phyloP scores from a whole-genome alignment of 495 filamentous ascomycete genomes.

The Lepraria neglecta region DNA sequence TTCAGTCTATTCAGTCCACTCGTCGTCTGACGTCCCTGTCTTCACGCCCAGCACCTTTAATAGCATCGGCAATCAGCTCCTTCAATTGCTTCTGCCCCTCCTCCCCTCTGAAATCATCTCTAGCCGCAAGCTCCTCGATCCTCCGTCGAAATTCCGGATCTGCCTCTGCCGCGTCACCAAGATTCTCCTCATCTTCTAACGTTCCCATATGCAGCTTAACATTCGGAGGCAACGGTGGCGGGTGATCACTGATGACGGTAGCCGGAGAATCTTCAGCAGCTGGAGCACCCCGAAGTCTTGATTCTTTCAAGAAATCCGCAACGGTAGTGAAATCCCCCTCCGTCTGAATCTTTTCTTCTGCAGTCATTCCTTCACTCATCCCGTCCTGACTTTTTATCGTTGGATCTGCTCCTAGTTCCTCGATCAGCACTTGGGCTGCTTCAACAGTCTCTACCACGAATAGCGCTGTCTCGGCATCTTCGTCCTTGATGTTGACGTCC shows the following conservation, averaged over 20 bases:
- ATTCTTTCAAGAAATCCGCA: slow-evolving; percentile 56
- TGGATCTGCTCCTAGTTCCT: slow-evolving; percentile 69
- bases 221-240: slow-evolving; percentile 55
- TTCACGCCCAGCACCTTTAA: slow-evolving; percentile 46
- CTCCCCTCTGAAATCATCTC: slow-evolving; percentile 65
- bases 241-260: slow-evolving; percentile 25
- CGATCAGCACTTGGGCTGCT: slow-evolving; percentile 67
- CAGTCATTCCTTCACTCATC: slow-evolving; percentile 63
- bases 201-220: slow-evolving; percentile 61
- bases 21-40: slow-evolving; percentile 58
- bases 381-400: slow-evolving; percentile 57
- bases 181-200: slow-evolving; percentile 54
- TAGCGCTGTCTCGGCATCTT: slow-evolving; percentile 85
- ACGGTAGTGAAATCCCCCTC: slow-evolving; percentile 66
- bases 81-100: slow-evolving; percentile 64
- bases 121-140: slow-evolving; percentile 70
- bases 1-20: not conserved
- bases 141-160: slow-evolving; percentile 67
- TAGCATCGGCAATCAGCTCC: slow-evolving; percentile 61
- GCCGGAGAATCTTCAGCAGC: slow-evolving; percentile 27
- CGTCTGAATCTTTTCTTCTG: slow-evolving; percentile 60
- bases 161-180: slow-evolving; percentile 47
- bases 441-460: slow-evolving; percentile 76
- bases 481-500: slow-evolving; percentile 71
- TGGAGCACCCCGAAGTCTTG: slow-evolving; percentile 35